Evolutionary conservation across 2,329 filamentous ascomycete genomes (phyloP).

Genomic region (Talaromyces sp.): DNA sequence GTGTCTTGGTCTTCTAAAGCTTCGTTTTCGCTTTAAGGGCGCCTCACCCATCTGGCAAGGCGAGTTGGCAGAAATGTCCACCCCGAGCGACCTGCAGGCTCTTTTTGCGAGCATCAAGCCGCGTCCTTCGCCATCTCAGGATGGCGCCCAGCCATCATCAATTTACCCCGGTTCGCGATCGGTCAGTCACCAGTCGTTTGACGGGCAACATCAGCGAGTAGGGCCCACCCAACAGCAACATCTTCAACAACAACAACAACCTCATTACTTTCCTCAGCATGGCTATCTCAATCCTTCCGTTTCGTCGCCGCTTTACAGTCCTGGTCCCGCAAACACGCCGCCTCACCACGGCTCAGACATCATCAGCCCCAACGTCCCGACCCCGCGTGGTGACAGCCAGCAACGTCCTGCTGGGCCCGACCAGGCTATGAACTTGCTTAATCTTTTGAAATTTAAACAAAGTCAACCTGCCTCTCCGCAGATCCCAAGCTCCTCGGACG

Average conservation of each 20-base stretch:
- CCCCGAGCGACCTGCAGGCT: constrained; percentile 42
- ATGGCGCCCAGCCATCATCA: constrained; percentile 11
- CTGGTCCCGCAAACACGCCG: constrained; percentile 48
- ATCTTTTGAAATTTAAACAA: constrained; percentile 60
- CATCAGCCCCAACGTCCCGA: constrained; percentile 51
- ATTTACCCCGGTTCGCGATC: constrained; percentile 17
- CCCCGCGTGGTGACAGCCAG: constrained; percentile 38
- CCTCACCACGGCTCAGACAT: constrained; percentile 54
- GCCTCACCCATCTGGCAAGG: constrained; percentile 23
- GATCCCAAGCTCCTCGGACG: constrained; percentile 18
- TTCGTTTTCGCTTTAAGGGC: constrained; percentile 21
- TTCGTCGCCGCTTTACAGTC: constrained; percentile 54
- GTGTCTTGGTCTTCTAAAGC: constrained; percentile 9
- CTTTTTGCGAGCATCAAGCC: constrained; percentile 42
- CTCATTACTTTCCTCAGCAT: constrained; percentile 22
- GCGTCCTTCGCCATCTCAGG: constrained; percentile 30
- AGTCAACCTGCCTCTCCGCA: constrained; percentile 30
- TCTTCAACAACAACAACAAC: constrained; percentile 18
- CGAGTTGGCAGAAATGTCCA: constrained; percentile 40
- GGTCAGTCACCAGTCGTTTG: not conserved
- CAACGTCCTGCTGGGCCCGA: constrained; percentile 32
- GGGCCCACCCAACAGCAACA: constrained; percentile 12
- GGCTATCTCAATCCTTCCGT: constrained; percentile 53
- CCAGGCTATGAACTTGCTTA: constrained; percentile 56
- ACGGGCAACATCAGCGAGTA: constrained; percentile 1